Percentiles rank a stretch among this genome's conserved stretches.
phyloP scores from a whole-genome alignment of 176 grass and related monocot genomes.

The Rhynchospora tenuis region DNA sequence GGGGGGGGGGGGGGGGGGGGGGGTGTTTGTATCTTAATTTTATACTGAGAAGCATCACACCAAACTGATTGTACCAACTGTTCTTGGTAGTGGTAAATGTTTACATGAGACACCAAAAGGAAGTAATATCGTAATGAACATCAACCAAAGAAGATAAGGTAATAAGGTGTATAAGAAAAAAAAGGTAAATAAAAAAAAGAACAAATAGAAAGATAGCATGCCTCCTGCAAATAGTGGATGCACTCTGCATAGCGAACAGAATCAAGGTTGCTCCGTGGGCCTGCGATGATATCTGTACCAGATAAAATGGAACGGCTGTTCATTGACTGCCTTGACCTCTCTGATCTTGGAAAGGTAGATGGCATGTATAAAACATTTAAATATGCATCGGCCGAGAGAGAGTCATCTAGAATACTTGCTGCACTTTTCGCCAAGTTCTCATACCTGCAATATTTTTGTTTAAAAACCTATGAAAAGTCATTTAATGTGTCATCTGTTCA shows the following conservation, averaged over 20 bases:
- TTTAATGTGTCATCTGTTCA: constrained; percentile 16
- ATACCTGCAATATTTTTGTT: constrained; percentile 45
- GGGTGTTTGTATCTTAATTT: neutral
- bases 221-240: constrained; percentile 93
- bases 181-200: neutral
- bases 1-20: neutral
- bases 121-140: neutral
- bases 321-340: constrained; percentile 53
- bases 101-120: neutral
- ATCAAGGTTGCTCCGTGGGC: constrained; percentile 81
- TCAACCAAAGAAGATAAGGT: neutral
- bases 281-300: constrained; percentile 59
- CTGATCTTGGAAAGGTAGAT: constrained; percentile 86
- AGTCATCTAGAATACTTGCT: constrained; percentile 86
- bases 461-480: constrained; percentile 23
- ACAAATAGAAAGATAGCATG: constrained; percentile 20
- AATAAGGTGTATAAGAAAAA: neutral
- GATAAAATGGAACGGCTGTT: constrained; percentile 33
- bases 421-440: constrained; percentile 91
- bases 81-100: neutral
- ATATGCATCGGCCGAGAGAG: constrained; percentile 95
- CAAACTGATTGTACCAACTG: neutral
- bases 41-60: neutral
- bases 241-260: constrained; percentile 72
- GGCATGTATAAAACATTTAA: constrained; percentile 94